Base-by-base conservation (phyloP, 2,329 filamentous ascomycete species). In the Calonectria fujianensis region DNA sequence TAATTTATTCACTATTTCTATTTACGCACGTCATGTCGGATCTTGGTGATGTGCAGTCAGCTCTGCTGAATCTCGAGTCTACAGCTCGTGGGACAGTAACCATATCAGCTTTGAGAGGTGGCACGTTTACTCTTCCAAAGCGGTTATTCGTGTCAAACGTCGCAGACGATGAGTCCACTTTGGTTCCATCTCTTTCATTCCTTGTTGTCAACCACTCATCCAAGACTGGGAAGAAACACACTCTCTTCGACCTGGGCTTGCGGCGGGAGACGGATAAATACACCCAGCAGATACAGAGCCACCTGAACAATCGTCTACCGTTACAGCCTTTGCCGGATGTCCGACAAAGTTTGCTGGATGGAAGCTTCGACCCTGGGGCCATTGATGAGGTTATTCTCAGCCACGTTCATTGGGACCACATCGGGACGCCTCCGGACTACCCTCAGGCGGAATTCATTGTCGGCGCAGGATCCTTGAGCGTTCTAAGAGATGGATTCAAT, bases 321-420 rank as follows among this genome's bases (percentile, higher is more conserved):
- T 24, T 29, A 10, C 24, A 29, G 18, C 16, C 14, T 11, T 16
- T 63, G 20, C 59, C 24, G n/a, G 37, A 37, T 39, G 59, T 29
- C 24, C 35, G 35, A 41, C 59, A 29, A 41, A 39, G 14, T 37
- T 45, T 41, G 37, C 14, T 45, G 13, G 59, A 39, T 9, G 37
- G 37, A 1, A 18, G 27, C 27, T 29, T 70, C 9, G 20, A 31
- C 1, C n/a, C 68, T 1, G 20, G 45, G 8, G 81, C 80, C 27
- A 80, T 86, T 45, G 78, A 84, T 64, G 50, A 79, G 0, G 80
- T 85, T 8, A 80, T 91, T 10, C 80, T 90, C 1, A 89, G 87
- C 76, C 90, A 92, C 73, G 85, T 90, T 0, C 90, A 92, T 77
- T 91, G 89, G 85, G 90, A 92, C 77, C 90, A 92, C 75, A 85